Percentiles rank a stretch among this genome's conserved stretches.
phyloP scores from a whole-genome alignment of 2,329 filamentous ascomycete genomes.

The Hypoxylon sp. region DNA sequence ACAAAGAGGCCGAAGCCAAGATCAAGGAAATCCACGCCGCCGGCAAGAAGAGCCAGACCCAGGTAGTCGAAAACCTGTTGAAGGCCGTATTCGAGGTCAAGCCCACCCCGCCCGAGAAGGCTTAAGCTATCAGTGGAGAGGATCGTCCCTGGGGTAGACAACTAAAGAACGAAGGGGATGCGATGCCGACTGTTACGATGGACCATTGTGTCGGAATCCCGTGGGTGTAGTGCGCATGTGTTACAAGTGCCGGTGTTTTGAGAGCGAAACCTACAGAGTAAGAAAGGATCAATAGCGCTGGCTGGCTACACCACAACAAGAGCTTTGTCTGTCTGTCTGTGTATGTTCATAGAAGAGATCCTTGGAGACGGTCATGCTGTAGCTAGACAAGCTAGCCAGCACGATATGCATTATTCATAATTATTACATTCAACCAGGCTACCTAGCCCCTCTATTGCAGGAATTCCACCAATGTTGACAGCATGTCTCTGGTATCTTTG shows the following conservation, averaged over 20 bases:
- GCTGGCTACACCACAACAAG: conserved; percentile 1
- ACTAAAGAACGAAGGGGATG: neutral
- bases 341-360: conserved; percentile 33
- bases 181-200: neutral
- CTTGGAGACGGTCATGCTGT: conserved; percentile 18
- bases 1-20: conserved; percentile 82
- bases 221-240: conserved; percentile 13
- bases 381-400: conserved; percentile 17
- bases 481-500: conserved; percentile 69
- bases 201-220: conserved; percentile 1
- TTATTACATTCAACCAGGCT: conserved; percentile 28
- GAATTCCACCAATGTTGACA: conserved; percentile 64
- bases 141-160: neutral
- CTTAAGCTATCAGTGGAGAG: conserved; percentile 29
- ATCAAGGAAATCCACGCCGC: conserved; percentile 84
- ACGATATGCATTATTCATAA: conserved; percentile 38
- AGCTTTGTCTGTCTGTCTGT: conserved; percentile 10
- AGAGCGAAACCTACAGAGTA: conserved; percentile 8
- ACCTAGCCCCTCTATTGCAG: conserved; percentile 49
- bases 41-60: conserved; percentile 80
- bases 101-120: conserved; percentile 66
- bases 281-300: conserved; percentile 12
- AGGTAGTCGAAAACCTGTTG: conserved; percentile 86
- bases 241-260: conserved; percentile 2
- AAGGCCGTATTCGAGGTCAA: conserved; percentile 87